Conservation (phyloP, 2,329 filamentous ascomycete species). For the Fusarium hainanense region DNA sequence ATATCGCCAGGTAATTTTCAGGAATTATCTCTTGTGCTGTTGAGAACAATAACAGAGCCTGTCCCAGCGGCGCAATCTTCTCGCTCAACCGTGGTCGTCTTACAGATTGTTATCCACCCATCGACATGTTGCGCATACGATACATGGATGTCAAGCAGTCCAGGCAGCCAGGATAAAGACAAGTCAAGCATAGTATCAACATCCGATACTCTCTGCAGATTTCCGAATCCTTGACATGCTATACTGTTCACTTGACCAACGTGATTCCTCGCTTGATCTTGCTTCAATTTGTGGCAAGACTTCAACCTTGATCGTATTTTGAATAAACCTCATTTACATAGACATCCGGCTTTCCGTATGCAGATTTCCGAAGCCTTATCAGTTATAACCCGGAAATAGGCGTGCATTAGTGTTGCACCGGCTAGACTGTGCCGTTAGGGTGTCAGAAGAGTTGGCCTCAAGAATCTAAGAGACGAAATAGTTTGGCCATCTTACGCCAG, state of each 20-base stretch:
- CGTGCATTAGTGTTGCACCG: slow-evolving; percentile 12
- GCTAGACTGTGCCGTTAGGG: background rate
- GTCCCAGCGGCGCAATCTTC: background rate
- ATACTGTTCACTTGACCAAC: background rate
- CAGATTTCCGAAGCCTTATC: slow-evolving; percentile 2
- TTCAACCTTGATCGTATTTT: background rate
- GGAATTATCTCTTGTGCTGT: background rate
- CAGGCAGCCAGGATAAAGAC: background rate
- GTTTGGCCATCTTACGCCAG: background rate
- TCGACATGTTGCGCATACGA: background rate
- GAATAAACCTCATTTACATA: background rate
- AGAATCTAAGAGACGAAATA: background rate
- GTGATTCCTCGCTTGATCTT: background rate
- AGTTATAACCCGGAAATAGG: background rate
- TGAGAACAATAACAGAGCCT: background rate
- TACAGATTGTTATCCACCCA: background rate
- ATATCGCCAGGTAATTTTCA: background rate
- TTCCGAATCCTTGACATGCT: background rate
- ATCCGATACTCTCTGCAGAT: background rate
- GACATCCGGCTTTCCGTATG: background rate
- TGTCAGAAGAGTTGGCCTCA: background rate
- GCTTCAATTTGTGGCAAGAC: background rate
- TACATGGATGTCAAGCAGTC: background rate
- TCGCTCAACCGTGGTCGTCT: background rate
- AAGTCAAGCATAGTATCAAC: background rate